phyloP scores from a whole-genome alignment of 2,329 filamentous ascomycete genomes.

The Neonectria neomacrospora region DNA sequence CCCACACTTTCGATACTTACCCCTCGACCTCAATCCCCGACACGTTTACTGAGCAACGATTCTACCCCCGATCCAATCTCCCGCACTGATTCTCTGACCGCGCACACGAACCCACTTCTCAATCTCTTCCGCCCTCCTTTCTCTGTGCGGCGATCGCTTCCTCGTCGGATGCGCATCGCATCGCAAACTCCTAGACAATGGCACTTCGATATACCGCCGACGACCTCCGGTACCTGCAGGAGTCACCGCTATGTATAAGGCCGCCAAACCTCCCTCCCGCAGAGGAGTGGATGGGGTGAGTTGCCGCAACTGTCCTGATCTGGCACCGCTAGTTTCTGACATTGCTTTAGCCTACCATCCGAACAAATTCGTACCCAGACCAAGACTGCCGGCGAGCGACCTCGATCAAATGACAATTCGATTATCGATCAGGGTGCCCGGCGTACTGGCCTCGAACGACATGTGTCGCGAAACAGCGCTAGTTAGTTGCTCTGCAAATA shows the following conservation, averaged over 20 bases:
- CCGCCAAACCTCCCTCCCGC: conserved; percentile 82
- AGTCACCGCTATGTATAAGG: conserved; percentile 85
- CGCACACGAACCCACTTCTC: conserved; percentile 21
- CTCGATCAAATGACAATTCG: conserved; percentile 56
- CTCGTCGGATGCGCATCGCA: conserved; percentile 53
- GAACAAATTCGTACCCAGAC: conserved; percentile 59
- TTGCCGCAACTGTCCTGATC: conserved; percentile 31
- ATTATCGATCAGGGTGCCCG: conserved; percentile 62
- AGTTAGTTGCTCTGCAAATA: conserved; percentile 57
- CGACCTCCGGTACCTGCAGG: conserved; percentile 77
- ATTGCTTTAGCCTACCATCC: conserved; percentile 53
- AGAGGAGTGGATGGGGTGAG: conserved; percentile 97
- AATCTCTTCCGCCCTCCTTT: conserved; percentile 20
- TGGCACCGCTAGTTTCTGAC: conserved; percentile 36
- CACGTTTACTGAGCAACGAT: background rate
- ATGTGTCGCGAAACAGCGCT: conserved; percentile 65
- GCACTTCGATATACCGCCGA: conserved; percentile 78
- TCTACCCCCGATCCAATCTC: conserved; percentile 1
- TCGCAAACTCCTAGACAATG: conserved; percentile 54
- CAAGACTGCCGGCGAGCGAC: conserved; percentile 57
- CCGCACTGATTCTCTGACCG: conserved; percentile 4
- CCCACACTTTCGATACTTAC: conserved; percentile 1
- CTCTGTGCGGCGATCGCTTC: conserved; percentile 37
- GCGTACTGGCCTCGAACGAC: conserved; percentile 63
- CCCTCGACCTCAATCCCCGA: conserved; percentile 11